Evolutionary conservation across 495 filamentous ascomycete species (phyloP), one percentile per base, ranked within the genome.

Genomic region (Lichina pygmaea): DNA sequence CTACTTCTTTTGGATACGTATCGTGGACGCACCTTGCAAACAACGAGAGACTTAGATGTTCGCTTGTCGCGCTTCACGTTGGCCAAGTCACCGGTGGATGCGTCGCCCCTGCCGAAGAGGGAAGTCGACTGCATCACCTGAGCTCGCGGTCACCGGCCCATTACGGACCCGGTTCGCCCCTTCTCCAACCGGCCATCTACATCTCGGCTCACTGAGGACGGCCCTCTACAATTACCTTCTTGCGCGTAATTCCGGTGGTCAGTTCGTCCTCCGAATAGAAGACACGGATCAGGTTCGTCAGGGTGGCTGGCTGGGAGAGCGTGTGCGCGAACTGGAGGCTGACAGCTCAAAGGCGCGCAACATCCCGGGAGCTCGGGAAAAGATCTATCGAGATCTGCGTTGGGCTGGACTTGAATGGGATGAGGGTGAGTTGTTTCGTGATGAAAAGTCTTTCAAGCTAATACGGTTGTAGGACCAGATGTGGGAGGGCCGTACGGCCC

Each of bases 381-480:
- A 71, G 48, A 58, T 97, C 2, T 77, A 71, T 52, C 62, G 77
- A 42, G 86, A 93, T 58, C 56, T 97, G 42, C 62, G 68, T 59
- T 95, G 89, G 89, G 78, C 81, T 17, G 85, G 89, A 1, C 61
- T 95, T 32, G 65, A 77, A 43, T 95, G 86, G 86, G 86, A 95
- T 61, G 91, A 97, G 72, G 89, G 84, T 74, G 55, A 13, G 16
- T 24, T 4, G 4, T 24, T 24, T 24, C 24, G 24, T 24, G 24
- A 24, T 24, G 24, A 4, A 24, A 24, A 24, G 24, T 1, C 24
- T 24, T 24, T 24, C 24, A 24, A 24, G 24, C 24, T 24, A 24
- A 24, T 24, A 24, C 24, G 24, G 4, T 24, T 44, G 41, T 50
- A 85, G 80, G 86, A 34, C 86, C 89, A 16, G 65, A 77, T 51